A percentile compares a stretch with the other conserved stretches of the same genome.
Evolutionary conservation across 2,329 filamentous ascomycete genomes (phyloP).

Genomic region (Huntiella bhutanensis): DNA sequence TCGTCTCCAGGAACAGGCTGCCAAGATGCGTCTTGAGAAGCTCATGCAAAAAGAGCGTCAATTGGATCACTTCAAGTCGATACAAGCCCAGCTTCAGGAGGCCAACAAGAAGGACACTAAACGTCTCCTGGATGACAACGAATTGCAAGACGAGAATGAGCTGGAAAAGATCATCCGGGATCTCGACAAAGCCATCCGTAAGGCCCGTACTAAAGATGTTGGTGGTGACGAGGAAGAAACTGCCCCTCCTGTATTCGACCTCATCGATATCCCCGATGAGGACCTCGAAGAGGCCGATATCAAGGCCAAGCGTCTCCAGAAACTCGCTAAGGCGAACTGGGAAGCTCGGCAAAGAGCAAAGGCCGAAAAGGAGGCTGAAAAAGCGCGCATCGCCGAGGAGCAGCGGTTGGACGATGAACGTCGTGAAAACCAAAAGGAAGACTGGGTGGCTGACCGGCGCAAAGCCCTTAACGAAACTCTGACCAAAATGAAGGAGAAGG

Average conservation of each 20-base stretch:
- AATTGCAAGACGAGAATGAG: conserved; percentile 76
- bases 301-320: conserved; percentile 84
- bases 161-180: conserved; percentile 74
- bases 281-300: conserved; percentile 78
- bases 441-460: conserved; percentile 71
- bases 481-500: conserved; percentile 78
- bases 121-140: conserved; percentile 69
- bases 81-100: conserved; percentile 52
- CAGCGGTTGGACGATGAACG: conserved; percentile 68
- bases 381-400: conserved; percentile 64
- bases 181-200: conserved; percentile 74
- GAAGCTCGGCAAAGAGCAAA: conserved; percentile 88
- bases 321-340: conserved; percentile 82
- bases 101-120: conserved; percentile 83
- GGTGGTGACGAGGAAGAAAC: conserved; percentile 64
- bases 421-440: conserved; percentile 65
- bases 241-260: conserved; percentile 67
- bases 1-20: conserved; percentile 82
- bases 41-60: conserved; percentile 92
- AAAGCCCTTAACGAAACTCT: conserved; percentile 51
- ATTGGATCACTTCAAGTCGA: conserved; percentile 75
- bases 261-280: conserved; percentile 79
- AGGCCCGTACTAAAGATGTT: conserved; percentile 81
- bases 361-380: conserved; percentile 85
- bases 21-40: conserved; percentile 91